A percentile compares a stretch with the other conserved stretches of the same genome.
Conservation (phyloP, 2,329 filamentous ascomycete genomes). For the Scedosporium aurantiacum region DNA sequence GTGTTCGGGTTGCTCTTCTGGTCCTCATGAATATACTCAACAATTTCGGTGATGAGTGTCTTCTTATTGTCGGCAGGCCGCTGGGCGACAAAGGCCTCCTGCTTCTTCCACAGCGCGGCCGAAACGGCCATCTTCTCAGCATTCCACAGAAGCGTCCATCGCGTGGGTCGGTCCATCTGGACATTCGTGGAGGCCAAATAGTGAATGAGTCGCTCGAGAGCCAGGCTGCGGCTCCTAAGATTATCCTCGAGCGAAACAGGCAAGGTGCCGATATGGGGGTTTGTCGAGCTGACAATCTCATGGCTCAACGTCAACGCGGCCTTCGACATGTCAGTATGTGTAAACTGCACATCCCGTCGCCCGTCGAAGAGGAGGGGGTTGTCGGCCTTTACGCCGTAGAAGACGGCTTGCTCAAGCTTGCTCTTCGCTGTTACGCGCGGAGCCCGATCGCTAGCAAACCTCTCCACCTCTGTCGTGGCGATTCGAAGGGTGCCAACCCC, state of each 20-base stretch:
- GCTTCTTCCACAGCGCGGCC: constrained; percentile 65
- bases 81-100: constrained; percentile 56
- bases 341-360: constrained; percentile 54
- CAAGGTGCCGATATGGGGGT: constrained; percentile 60
- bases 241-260: constrained; percentile 74
- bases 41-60: constrained; percentile 62
- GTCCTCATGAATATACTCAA: constrained; percentile 65
- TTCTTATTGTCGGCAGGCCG: constrained; percentile 51
- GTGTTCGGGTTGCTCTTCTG: constrained; percentile 58
- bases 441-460: constrained; percentile 45
- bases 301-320: constrained; percentile 71
- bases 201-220: constrained; percentile 62
- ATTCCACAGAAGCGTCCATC: constrained; percentile 76
- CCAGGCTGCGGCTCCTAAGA: constrained; percentile 59
- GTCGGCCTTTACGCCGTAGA: constrained; percentile 71
- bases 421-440: constrained; percentile 67
- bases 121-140: constrained; percentile 85
- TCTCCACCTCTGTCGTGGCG: constrained; percentile 45
- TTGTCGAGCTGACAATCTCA: constrained; percentile 70
- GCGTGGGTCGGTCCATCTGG: constrained; percentile 53
- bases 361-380: constrained; percentile 82
- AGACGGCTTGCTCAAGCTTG: constrained; percentile 89
- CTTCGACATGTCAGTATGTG: constrained; percentile 56
- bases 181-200: constrained; percentile 58
- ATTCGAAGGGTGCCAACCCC: constrained; percentile 52